Evolutionary conservation across 2,329 filamentous ascomycete genomes (phyloP), one percentile per base, ranked within the genome.

Genomic region (Colletotrichum graminicola): DNA sequence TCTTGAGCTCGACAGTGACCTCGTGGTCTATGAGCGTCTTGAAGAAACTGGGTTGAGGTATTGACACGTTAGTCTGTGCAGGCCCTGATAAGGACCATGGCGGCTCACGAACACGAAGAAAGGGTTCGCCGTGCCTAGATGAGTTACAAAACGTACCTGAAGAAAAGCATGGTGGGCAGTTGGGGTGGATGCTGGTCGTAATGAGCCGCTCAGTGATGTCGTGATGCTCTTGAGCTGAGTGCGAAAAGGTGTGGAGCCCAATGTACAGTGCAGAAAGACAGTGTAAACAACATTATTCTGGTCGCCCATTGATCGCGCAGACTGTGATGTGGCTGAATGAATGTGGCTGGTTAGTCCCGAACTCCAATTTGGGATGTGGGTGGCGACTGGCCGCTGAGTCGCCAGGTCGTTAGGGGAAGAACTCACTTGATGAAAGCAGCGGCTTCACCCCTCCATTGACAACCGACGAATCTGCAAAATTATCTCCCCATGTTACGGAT

Each of bases 1-100:
- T 99, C 85, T 99, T 99, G 82, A 99, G 93, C 86, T 99, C 96
- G 80, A 99, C 94, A 57, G 95, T 98, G 79, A 99, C 95, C 86
- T 97, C 92, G 76, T 96, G 93, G 86, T 98, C 96, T 81, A 98
- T 97, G 78, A 98, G 93, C 65, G 95, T 98, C 84, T 98, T 98
- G 91, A 98, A 98, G 87, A 98, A 98, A 85, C 93, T 96, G 79
- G 26, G 34, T 32, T 51, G 6, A 34, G 23, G 39, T 26, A n/a
- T 45, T 41, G 49, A 66, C 55, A 32, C 59, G 65, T 71, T 41
- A 71, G 65, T 59, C 29, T 18, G 36, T 8, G 39, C 16, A 51
- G 10, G 4, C 29, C 61, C 34, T 29, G 45, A 21, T 11, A 1
- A 14, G 16, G 6, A 10, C 26, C 41, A 34, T 21, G 3, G 0